Evolutionary conservation across 495 filamentous ascomycete species (phyloP).

Genomic region (Trichoderma asperelloides): DNA sequence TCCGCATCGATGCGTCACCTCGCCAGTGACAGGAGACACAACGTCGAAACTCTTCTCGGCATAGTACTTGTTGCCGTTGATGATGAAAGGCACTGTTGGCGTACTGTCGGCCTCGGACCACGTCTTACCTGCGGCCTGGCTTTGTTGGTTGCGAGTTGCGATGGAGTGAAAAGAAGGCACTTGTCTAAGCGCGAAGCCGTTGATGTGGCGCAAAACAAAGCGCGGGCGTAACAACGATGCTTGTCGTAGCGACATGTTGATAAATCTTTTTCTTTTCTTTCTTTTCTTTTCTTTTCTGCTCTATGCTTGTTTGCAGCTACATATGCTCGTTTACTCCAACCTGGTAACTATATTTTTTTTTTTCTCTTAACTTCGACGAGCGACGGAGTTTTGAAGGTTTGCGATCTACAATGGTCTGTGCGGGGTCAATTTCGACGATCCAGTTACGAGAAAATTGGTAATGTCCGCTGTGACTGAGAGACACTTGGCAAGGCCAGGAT

Average conservation of each 20-base stretch:
- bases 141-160: too few relatives aligned
- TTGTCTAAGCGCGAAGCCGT: neutral
- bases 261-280: too few relatives aligned
- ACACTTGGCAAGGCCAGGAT: too few relatives aligned
- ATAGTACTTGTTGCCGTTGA: constrained; percentile 59
- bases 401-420: neutral
- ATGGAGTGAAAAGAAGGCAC: too few relatives aligned
- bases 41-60: constrained; percentile 58
- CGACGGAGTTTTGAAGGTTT: too few relatives aligned
- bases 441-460: neutral
- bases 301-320: too few relatives aligned
- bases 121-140: neutral
- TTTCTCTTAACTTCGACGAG: too few relatives aligned
- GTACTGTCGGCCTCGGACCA: neutral
- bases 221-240: neutral
- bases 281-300: too few relatives aligned
- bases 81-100: constrained; percentile 56
- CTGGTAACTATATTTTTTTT: too few relatives aligned
- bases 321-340: too few relatives aligned
- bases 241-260: neutral
- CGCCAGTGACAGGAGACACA: constrained; percentile 51
- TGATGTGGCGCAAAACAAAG: neutral
- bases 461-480: neutral
- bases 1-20: constrained; percentile 51
- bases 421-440: neutral